These are phyloP conservation scores for Hypoxylon sp. DNA, from an alignment of 2,329 filamentous ascomycete genomes.

Conservation along the genomic window DNA sequence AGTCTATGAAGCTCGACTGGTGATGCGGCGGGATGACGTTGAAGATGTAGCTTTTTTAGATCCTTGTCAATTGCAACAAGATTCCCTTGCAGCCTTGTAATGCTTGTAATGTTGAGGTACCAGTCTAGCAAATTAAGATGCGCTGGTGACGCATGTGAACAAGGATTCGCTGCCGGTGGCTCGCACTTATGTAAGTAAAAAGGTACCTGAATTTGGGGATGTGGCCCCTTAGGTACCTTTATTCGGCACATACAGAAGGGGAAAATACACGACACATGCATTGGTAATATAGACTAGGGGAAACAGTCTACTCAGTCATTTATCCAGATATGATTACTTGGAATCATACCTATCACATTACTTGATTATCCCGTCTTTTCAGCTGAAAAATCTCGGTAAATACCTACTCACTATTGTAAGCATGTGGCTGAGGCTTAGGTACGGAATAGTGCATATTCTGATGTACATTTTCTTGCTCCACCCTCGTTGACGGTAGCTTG, in stretches of 20 bases:
- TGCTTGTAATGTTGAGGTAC: constrained; percentile 16
- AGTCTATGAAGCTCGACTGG: constrained; percentile 4
- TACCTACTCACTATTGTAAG: background rate
- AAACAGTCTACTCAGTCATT: too few species aligned
- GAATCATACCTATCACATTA: too few species aligned
- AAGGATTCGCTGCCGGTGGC: constrained; percentile 32
- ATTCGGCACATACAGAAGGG: background rate
- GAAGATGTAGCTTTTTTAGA: constrained; percentile 31
- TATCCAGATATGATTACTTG: too few species aligned
- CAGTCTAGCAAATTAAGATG: constrained; percentile 34
- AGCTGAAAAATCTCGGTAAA: background rate
- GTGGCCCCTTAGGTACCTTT: background rate
- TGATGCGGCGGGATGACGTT: constrained; percentile 28
- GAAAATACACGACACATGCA: too few species aligned
- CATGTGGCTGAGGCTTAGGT: constrained; percentile 3
- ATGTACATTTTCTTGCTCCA: constrained; percentile 13
- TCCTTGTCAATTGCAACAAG: constrained; percentile 30
- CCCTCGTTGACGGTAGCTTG: constrained; percentile 22
- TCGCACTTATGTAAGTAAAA: background rate
- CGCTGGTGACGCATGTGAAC: constrained; percentile 39
- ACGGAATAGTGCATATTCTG: constrained; percentile 8
- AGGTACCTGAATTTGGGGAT: background rate
- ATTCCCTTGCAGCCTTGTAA: too few species aligned
- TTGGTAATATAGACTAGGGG: too few species aligned
- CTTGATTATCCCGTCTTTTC: background rate